Conservation (phyloP, 805 yeast species). For the Zygosaccharomyces siamensis region DNA sequence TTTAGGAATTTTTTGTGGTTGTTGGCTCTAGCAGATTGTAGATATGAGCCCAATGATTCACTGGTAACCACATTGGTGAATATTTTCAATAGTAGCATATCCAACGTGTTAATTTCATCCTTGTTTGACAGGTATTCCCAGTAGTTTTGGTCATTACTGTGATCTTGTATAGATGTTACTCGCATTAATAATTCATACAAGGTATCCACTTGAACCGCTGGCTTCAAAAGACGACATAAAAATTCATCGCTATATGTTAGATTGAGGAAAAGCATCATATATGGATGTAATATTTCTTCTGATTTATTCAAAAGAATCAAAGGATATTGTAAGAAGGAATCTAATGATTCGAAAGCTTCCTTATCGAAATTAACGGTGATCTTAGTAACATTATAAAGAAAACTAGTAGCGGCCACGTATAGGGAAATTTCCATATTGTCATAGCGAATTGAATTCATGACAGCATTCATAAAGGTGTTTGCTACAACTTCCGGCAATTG, state of each 20-base stretch:
- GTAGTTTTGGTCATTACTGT: conserved; percentile 14
- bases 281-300: conserved; percentile 17
- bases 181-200: conserved; percentile 19
- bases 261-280: conserved; percentile 22
- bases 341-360: conserved; percentile 14
- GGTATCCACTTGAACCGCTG: conserved; percentile 12
- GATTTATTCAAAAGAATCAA: conserved; percentile 7
- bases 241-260: conserved; percentile 25
- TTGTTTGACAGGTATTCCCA: background rate
- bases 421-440: conserved; percentile 24
- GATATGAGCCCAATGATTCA: conserved; percentile 36
- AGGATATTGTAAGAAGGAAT: conserved; percentile 25
- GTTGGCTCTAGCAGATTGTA: conserved; percentile 14
- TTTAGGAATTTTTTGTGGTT: conserved; percentile 13
- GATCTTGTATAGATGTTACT: conserved; percentile 12
- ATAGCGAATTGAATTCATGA: conserved; percentile 2
- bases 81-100: conserved; percentile 24
- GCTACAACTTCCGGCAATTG: conserved; percentile 18
- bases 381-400: conserved; percentile 26
- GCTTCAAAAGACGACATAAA: conserved; percentile 23
- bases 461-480: conserved; percentile 9
- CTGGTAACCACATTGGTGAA: conserved; percentile 31
- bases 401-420: conserved; percentile 18
- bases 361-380: conserved; percentile 18
- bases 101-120: conserved; percentile 17